Evolutionary conservation across 1,284 basidiomycete species (phyloP), one percentile per base, ranked within the genome.

Genomic region (Bondarzewia mesenterica): DNA sequence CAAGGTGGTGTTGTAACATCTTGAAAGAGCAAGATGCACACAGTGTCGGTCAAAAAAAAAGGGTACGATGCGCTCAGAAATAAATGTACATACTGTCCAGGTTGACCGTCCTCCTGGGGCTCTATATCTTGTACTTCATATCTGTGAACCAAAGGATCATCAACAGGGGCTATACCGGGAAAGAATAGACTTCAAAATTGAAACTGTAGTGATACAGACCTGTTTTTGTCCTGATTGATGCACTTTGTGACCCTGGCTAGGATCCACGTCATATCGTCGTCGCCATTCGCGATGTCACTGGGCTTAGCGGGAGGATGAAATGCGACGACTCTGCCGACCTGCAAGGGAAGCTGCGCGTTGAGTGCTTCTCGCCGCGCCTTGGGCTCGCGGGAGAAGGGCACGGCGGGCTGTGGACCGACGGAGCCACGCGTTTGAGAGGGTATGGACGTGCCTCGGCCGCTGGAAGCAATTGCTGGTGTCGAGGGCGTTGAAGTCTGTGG

Each of bases 121-220:
- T 90, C 87, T 44, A 77, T 79, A 60, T 90, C 88, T 62, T 87
- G 83, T 0, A 90, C 87, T 63, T 88, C 84, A 56, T 89, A 90
- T 52, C 85, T 88, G 49, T 14, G 8, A 15, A 23, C 5, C 41
- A 21, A 35, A 16, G 36, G 8, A 7, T 51, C 36, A 47, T 53
- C 32, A 43, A 43, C 20, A 43, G 49, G 26, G 35, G 42, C 46
- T 37, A 48, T 50, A 42, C 39, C 15, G 48, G 51, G 26, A 32
- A 8, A 21, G 16, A 16, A 23, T 40, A 38, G 42, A 25, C 21
- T 18, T 21, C 2, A 23, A 7, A 22, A 8, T 14, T n/a, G 14
- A 16, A 15, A 59, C 66, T 22, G 8, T 23, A 14, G 18, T 18
- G 10, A 16, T 15, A 59, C 66, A 25, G 55, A 79, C 80, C 78